phyloP scores from a whole-genome alignment of 768 basidiomycete species.

The Boletus tomentosulus region DNA sequence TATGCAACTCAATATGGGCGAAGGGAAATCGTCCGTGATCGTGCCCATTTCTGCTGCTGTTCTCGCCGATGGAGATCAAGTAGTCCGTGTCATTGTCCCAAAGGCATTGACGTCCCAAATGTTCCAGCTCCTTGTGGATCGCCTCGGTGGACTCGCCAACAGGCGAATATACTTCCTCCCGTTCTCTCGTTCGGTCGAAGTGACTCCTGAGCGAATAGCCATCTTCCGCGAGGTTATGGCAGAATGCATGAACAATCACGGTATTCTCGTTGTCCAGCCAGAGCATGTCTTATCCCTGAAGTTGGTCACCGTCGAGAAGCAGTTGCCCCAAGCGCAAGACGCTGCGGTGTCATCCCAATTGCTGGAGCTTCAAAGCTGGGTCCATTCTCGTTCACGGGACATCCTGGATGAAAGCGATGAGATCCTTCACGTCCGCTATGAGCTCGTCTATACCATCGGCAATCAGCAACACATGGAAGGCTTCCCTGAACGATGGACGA shows the following conservation, averaged over 20 bases:
- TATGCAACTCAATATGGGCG: constrained; percentile 54
- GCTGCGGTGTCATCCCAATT: constrained; percentile 13
- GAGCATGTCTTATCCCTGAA: constrained; percentile 49
- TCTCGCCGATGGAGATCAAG: constrained; percentile 24
- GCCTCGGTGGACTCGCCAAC: constrained; percentile 30
- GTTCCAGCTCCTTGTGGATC: constrained; percentile 31
- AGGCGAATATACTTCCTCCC: constrained; percentile 32
- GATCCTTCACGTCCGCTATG: constrained; percentile 44
- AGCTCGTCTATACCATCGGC: constrained; percentile 46
- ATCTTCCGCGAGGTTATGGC: constrained; percentile 5
- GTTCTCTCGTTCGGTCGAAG: constrained; percentile 25
- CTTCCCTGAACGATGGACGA: constrained; percentile 42
- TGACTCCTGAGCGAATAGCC: constrained; percentile 18
- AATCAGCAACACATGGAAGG: constrained; percentile 35
- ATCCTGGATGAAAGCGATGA: constrained; percentile 30
- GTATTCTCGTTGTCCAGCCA: constrained; percentile 44
- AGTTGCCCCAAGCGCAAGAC: constrained; percentile 11
- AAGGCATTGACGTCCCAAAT: constrained; percentile 31
- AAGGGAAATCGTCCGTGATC: constrained; percentile 46
- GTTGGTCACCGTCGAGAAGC: constrained; percentile 32
- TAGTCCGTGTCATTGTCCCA: constrained; percentile 32
- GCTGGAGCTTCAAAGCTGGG: constrained; percentile 17
- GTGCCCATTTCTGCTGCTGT: constrained; percentile 26
- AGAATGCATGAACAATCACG: constrained; percentile 34
- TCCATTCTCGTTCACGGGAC: constrained; percentile 16